These are phyloP conservation scores for Pythium phragmiticola DNA, from an alignment of 352 stramenopile genomes.

Conservation along the genomic window DNA sequence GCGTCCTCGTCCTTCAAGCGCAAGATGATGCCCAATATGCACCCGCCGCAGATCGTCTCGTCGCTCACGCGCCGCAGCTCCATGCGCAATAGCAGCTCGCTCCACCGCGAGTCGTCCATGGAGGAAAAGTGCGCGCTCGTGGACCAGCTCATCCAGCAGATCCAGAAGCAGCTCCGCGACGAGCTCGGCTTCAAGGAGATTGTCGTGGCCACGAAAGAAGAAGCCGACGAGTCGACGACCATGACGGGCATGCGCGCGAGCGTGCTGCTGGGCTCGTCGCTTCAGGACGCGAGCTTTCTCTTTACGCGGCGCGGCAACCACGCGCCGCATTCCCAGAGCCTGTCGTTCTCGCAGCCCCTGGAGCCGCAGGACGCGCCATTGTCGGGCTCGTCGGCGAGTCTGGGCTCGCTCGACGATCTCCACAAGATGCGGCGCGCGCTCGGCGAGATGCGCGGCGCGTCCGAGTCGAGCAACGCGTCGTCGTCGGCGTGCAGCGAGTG, in stretches of 20 bases:
- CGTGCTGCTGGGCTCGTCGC: slow-evolving; percentile 19
- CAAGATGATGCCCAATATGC: slow-evolving; percentile 42
- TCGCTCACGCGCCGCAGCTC: slow-evolving; percentile 36
- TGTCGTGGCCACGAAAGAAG: slow-evolving; percentile 49
- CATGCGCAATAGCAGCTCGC: slow-evolving; percentile 29
- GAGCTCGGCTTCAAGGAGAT: slow-evolving; percentile 72
- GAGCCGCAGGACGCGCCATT: neutral
- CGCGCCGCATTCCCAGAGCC: neutral
- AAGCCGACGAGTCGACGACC: slow-evolving; percentile 37
- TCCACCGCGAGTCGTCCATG: slow-evolving; percentile 38
- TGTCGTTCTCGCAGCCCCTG: neutral
- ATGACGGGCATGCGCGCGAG: slow-evolving; percentile 27
- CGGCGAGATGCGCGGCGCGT: slow-evolving; percentile 10
- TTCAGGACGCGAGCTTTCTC: slow-evolving; percentile 20
- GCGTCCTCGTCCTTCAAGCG: slow-evolving; percentile 20
- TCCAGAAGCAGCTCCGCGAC: slow-evolving; percentile 54
- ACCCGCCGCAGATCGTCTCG: slow-evolving; percentile 36
- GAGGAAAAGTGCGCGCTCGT: slow-evolving; percentile 65
- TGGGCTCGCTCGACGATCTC: slow-evolving; percentile 7
- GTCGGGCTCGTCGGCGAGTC: neutral
- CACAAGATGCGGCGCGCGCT: slow-evolving; percentile 20
- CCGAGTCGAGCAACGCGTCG: slow-evolving; percentile 15
- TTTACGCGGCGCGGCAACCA: slow-evolving; percentile 7
- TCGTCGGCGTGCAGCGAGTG: slow-evolving; percentile 46
- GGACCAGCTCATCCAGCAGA: slow-evolving; percentile 64